Evolutionary conservation across 768 basidiomycete species (phyloP).

Genomic region (Tulasnella sp.): DNA sequence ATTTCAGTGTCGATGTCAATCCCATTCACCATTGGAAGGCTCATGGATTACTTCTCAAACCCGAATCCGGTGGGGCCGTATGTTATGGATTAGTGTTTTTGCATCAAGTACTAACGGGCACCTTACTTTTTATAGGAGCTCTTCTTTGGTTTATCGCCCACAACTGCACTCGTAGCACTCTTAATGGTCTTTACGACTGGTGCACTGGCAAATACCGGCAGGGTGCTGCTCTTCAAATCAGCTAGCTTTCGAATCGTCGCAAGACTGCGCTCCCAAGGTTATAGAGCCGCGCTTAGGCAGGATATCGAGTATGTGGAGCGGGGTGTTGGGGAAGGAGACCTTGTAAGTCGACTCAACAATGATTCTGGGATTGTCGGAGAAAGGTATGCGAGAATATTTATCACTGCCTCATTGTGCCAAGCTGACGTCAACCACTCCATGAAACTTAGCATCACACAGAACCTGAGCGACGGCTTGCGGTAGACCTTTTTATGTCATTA

Average conservation of each 20-base stretch:
- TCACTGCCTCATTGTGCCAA: too few relatives aligned
- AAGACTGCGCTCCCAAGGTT: slow-evolving; percentile 70
- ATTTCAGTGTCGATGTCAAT: too few relatives aligned
- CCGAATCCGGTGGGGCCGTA: slow-evolving; percentile 43
- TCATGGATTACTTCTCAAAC: slow-evolving; percentile 88
- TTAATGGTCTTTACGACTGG: slow-evolving; percentile 76
- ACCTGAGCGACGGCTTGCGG: slow-evolving; percentile 39
- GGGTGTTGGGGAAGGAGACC: slow-evolving; percentile 73
- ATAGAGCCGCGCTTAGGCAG: slow-evolving; percentile 71
- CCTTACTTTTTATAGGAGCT: slow-evolving; percentile 41
- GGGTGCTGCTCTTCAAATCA: slow-evolving; percentile 76
- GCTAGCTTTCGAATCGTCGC: slow-evolving; percentile 90
- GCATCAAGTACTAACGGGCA: background rate
- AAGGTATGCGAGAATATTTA: slow-evolving; percentile 40
- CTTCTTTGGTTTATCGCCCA: slow-evolving; percentile 68
- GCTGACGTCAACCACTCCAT: background rate
- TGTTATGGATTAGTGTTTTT: background rate
- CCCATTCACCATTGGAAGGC: slow-evolving; percentile 83
- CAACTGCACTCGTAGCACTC: slow-evolving; percentile 66
- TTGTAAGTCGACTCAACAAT: slow-evolving; percentile 78
- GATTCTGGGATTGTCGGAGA: slow-evolving; percentile 93
- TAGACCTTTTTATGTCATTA: slow-evolving; percentile 18
- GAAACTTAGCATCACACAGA: slow-evolving; percentile 32
- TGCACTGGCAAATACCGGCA: slow-evolving; percentile 73
- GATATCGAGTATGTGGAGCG: slow-evolving; percentile 90